Base-by-base conservation (phyloP, 208 protist genomes). In the Trypanosoma vivax region DNA sequence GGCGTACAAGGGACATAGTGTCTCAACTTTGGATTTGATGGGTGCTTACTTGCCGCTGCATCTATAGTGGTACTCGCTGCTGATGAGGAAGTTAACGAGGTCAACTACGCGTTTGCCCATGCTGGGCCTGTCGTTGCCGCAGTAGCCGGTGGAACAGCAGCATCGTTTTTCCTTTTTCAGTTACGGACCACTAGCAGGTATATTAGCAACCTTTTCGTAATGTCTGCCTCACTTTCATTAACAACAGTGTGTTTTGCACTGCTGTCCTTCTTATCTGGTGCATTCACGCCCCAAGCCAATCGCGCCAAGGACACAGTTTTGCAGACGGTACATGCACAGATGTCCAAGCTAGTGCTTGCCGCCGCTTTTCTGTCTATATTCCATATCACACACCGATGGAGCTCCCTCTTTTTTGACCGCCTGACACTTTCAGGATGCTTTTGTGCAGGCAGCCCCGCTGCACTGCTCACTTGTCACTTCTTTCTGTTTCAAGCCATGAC, bases 161-260 rank as follows among this genome's bases (percentile, higher is more conserved):
- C 65, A 57, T 34, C 56, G 2, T 47, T 59, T 37, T 70, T 58
- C 24, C 50, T 70, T 7, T 65, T 64, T 55, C 64, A 70, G 49
- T 9, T 63, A n/a, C 46, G 64, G 6, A 65, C 49, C 1, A 57
- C 59, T 7, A 65, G 64, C 25, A 24, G 43, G 21, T 18, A 53
- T 24, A 50, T 70, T 21, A 64, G 56, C 24, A 65, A 58, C 41
- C 24, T 64, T 23, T 48, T 70, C 23, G 19, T 70, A 6, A 56
- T 65, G 40, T 54, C 48, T 1, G 56, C 50, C 24, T 65, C 55
- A n/a, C 16, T 65, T n/a, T 43, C 45, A 5, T n/a, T 58, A 7
- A 42, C 49, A 27, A 53, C 56, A 7, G 6, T 52, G 4, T 14
- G 57, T 0, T 37, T 64, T 4, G 56, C 34, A 30, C 35, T 59